A percentile compares a stretch with the other conserved stretches of the same genome.
phyloP scores from a whole-genome alignment of 345 rosid genomes.

The Citrus hindsii region DNA sequence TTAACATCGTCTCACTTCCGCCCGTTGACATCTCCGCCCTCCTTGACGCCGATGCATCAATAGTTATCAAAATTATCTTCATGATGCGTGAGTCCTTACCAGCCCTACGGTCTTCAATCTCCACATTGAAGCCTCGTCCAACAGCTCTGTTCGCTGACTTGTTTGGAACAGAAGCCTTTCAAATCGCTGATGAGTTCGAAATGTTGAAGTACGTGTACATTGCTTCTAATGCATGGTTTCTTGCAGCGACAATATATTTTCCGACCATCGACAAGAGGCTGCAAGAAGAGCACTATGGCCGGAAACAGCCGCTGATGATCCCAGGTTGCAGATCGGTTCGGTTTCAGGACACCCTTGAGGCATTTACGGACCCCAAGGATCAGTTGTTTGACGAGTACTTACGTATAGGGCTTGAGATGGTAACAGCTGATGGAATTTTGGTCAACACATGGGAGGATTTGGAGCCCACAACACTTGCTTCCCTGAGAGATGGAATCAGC shows the following conservation, averaged over 20 bases:
- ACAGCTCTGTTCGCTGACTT: constrained; percentile 40
- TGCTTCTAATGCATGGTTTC: constrained; percentile 46
- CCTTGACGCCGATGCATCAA: not conserved
- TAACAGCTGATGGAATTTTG: constrained; percentile 48
- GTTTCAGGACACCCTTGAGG: constrained; percentile 39
- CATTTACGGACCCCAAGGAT: constrained; percentile 20
- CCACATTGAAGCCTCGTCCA: constrained; percentile 16
- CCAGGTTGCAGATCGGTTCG: constrained; percentile 59
- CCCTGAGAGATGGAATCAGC: constrained; percentile 12
- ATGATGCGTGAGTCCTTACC: constrained; percentile 21
- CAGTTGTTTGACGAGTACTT: constrained; percentile 11
- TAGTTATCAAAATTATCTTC: not conserved
- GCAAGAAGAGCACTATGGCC: constrained; percentile 18
- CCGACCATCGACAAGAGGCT: constrained; percentile 23
- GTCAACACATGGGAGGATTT: constrained; percentile 54
- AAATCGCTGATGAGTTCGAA: constrained; percentile 39
- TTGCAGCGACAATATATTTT: constrained; percentile 24
- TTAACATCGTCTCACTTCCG: constrained; percentile 25
- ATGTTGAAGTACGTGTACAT: constrained; percentile 43
- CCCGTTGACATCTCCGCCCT: constrained; percentile 21
- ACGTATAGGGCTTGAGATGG: constrained; percentile 21
- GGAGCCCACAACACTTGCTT: constrained; percentile 26
- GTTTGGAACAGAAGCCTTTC: constrained; percentile 42
- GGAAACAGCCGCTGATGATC: constrained; percentile 23
- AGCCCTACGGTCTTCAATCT: constrained; percentile 16